These are phyloP conservation scores for Ceriops decandra DNA, from an alignment of 345 rosid genomes.

Conservation along the genomic window DNA sequence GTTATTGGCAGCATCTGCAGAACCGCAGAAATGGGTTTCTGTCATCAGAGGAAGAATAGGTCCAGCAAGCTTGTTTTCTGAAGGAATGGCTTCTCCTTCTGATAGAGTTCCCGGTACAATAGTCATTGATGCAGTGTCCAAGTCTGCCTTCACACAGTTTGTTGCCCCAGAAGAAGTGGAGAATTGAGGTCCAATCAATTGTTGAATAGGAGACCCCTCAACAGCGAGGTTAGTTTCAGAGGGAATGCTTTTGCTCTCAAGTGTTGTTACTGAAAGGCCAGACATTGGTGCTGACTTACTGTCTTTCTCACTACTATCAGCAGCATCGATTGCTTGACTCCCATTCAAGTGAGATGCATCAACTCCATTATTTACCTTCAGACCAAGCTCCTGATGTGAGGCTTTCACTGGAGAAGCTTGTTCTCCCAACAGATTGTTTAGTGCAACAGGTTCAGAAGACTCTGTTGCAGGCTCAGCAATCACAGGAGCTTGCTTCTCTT, in stretches of 20 bases:
- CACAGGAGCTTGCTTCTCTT: conserved; percentile 16
- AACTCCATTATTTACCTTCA: conserved; percentile 25
- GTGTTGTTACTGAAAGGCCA: conserved; percentile 22
- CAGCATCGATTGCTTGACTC: conserved; percentile 13
- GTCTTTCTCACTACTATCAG: conserved; percentile 2
- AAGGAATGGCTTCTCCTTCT: conserved; percentile 6
- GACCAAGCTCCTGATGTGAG: conserved; percentile 27
- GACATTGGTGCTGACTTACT: conserved; percentile 16
- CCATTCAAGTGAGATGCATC: conserved; percentile 9
- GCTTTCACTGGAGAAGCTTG: conserved; percentile 22
- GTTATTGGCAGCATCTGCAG: conserved; percentile 14
- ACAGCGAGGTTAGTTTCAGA: conserved; percentile 17
- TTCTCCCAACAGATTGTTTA: conserved; percentile 20
- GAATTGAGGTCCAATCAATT: conserved; percentile 15
- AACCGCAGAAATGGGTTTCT: conserved; percentile 14
- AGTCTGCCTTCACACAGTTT: conserved; percentile 3
- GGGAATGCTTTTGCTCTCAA: conserved; percentile 23
- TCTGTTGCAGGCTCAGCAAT: conserved; percentile 19
- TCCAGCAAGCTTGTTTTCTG: conserved; percentile 10
- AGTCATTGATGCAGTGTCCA: background rate
- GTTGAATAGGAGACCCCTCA: conserved; percentile 25
- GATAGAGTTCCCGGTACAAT: conserved; percentile 1
- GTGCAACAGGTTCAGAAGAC: conserved; percentile 23
- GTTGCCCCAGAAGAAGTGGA: conserved; percentile 15
- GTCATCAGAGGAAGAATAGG: conserved; percentile 12